Base-by-base conservation (phyloP, 2,329 filamentous ascomycete species). In the Xylaria sp. region DNA sequence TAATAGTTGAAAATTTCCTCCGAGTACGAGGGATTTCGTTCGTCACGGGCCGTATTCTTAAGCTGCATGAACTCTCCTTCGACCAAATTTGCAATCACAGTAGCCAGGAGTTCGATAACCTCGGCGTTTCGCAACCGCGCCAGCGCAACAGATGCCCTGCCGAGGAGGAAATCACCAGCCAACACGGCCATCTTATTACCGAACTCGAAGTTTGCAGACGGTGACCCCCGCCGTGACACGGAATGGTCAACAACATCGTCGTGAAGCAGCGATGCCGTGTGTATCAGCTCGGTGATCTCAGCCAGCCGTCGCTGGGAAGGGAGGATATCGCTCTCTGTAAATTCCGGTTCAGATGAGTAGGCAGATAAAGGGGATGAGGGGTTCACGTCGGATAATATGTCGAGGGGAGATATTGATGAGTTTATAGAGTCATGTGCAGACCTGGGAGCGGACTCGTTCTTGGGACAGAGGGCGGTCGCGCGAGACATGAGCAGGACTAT, bases 1-100 rank as follows among this genome's bases (percentile, higher is more conserved):
- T 99, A 99, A 83, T 99, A 98, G 31, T 90, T 88, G 70, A 99
- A 88, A 1, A 94, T 92, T 62, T 97, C 93, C 77, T 98, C 93
- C 1, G 92, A 96, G 88, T 92, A 98, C 10, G 87, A 84, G 0
- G 95, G 95, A 74, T 92, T 91, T 72, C 88, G 86, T 84, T 98
- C 95, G 79, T 98, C 95, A 73, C 89, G 86, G 55, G 92, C 93
- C 1, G 96, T 98, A 82, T 99, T 99, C 84, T 97, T 97, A 75
- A 99, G 85, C 84, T 99, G 96, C 96, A 99, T 99, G 84, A 99
- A 98, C 82, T 99, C 96, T 78, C 96, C 96, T 83, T 99, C 96
- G 23, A 99, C 94, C 31, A 99, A 85, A 80, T 99, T 99, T 54
- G 96, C 95, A 75, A 99, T 98, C 51, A 98, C 96, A 0, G 95